A percentile compares a stretch with the other conserved stretches of the same genome.
Conservation (phyloP, 1,284 basidiomycete species). For the Apiotrichum veenhuisii region DNA sequence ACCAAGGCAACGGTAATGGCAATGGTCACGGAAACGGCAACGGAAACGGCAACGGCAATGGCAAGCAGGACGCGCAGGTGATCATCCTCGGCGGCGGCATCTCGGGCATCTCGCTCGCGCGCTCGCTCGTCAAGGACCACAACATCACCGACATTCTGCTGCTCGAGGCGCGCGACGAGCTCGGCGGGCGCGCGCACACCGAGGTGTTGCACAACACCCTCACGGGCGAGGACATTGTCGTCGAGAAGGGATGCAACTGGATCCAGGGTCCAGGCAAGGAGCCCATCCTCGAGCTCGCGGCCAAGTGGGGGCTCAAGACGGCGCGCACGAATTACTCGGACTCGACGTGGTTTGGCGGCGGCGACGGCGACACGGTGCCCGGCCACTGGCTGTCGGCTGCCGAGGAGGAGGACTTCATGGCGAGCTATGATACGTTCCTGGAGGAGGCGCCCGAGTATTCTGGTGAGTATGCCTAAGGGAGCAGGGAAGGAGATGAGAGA, state of each 20-base stretch:
- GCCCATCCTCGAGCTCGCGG: conserved; percentile 51
- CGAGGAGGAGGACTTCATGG: conserved; percentile 12
- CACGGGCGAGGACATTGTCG: conserved; percentile 44
- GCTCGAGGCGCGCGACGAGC: conserved; percentile 58
- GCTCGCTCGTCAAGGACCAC: conserved; percentile 55
- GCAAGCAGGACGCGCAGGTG: conserved; percentile 34
- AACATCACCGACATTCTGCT: conserved; percentile 62
- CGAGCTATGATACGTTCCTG: conserved; percentile 15
- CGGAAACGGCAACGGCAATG: background rate
- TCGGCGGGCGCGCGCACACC: conserved; percentile 62
- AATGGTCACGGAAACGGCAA: background rate
- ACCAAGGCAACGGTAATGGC: background rate
- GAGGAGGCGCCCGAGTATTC: conserved; percentile 18
- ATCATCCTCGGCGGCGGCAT: conserved; percentile 64
- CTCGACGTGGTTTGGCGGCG: conserved; percentile 16
- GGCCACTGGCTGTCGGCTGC: conserved; percentile 13
- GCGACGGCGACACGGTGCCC: conserved; percentile 7
- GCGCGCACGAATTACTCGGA: conserved; percentile 23
- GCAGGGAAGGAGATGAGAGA: too few relatives aligned
- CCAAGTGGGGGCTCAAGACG: conserved; percentile 58
- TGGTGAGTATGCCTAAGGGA: too few relatives aligned
- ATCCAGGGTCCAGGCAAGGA: conserved; percentile 60
- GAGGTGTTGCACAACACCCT: conserved; percentile 44
- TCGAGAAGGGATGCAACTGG: conserved; percentile 69
- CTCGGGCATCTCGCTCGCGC: conserved; percentile 63